Conservation (phyloP, 2,329 filamentous ascomycete species). For the Tolypocladium guangdongense region DNA sequence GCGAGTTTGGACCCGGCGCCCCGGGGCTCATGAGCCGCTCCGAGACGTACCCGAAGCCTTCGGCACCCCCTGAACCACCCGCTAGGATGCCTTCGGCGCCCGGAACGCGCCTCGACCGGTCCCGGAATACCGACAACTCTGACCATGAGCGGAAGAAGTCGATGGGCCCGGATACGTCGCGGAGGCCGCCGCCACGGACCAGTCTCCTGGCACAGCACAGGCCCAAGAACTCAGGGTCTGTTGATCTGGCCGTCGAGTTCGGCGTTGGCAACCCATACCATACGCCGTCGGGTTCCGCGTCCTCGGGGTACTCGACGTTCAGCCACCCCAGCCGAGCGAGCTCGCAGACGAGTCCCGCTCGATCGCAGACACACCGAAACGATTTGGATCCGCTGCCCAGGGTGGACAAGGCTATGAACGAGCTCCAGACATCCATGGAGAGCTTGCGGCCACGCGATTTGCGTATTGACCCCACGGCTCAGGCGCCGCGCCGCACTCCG, state of each 20-base stretch:
- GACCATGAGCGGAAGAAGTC: conserved; percentile 26
- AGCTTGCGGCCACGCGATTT: conserved; percentile 15
- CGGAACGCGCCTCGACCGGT: conserved; percentile 28
- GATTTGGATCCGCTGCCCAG: conserved; percentile 12
- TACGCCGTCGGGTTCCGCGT: conserved; percentile 50
- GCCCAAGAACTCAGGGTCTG: conserved; percentile 25
- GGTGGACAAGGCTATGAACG: conserved; percentile 43
- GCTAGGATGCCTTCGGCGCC: conserved; percentile 37
- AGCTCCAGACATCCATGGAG: conserved; percentile 42
- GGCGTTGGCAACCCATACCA: conserved; percentile 54
- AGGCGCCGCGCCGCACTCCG: conserved; percentile 11
- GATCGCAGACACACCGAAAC: conserved; percentile 21
- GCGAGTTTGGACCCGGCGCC: conserved; percentile 25
- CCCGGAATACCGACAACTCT: conserved; percentile 14
- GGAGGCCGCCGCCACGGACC: conserved; percentile 41
- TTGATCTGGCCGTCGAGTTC: conserved; percentile 50
- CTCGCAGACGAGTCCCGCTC: conserved; percentile 39
- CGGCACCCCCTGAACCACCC: conserved; percentile 24
- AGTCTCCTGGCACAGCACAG: conserved; percentile 32
- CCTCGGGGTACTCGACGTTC: conserved; percentile 51
- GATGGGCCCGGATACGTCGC: conserved; percentile 37
- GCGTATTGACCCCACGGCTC: conserved; percentile 22
- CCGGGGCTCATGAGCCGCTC: conserved; percentile 32
- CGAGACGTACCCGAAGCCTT: conserved; percentile 40
- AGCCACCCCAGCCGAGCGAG: conserved; percentile 49